A percentile compares a stretch with the other conserved stretches of the same genome.
phyloP scores from a whole-genome alignment of 2,329 filamentous ascomycete species.

The Blumeriella jaapii region DNA sequence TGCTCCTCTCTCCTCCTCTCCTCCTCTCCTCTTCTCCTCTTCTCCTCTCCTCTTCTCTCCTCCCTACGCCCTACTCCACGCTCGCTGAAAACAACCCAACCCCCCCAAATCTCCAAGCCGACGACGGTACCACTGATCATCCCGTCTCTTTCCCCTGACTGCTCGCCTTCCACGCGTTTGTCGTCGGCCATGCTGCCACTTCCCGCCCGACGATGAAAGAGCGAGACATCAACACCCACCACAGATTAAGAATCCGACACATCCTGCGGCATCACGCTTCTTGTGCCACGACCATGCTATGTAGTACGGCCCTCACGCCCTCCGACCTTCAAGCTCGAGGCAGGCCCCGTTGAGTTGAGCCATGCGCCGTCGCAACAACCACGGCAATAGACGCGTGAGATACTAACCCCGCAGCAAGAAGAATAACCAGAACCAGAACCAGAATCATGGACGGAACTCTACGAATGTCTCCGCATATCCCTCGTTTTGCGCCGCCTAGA shows the following conservation, averaged over 20 bases:
- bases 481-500: slow-evolving; percentile 15
- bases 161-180: too few relatives aligned
- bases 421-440: slow-evolving; percentile 4
- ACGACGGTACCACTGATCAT: too few relatives aligned
- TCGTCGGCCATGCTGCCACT: slow-evolving; percentile 5
- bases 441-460: slow-evolving; percentile 16
- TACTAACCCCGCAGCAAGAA: slow-evolving; percentile 10
- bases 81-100: too few relatives aligned
- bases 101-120: too few relatives aligned
- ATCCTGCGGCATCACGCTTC: slow-evolving; percentile 4
- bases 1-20: too few relatives aligned
- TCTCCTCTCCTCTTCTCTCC: too few relatives aligned
- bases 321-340: slow-evolving; percentile 8
- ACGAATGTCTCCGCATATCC: slow-evolving; percentile 13
- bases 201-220: slow-evolving; percentile 3
- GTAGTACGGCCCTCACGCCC: slow-evolving; percentile 3
- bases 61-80: too few relatives aligned
- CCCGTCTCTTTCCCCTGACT: too few relatives aligned
- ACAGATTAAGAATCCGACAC: too few relatives aligned
- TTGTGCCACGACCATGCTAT: slow-evolving; percentile 15
- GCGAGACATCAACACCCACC: slow-evolving; percentile 7
- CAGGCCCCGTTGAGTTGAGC: slow-evolving; percentile 8
- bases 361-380: slow-evolving; percentile 13
- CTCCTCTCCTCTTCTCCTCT: too few relatives aligned
- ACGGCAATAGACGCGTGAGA: slow-evolving; percentile 1